Evolutionary conservation across 73 alveolate genomes (phyloP).

Genomic region (Stentor roeselii): DNA sequence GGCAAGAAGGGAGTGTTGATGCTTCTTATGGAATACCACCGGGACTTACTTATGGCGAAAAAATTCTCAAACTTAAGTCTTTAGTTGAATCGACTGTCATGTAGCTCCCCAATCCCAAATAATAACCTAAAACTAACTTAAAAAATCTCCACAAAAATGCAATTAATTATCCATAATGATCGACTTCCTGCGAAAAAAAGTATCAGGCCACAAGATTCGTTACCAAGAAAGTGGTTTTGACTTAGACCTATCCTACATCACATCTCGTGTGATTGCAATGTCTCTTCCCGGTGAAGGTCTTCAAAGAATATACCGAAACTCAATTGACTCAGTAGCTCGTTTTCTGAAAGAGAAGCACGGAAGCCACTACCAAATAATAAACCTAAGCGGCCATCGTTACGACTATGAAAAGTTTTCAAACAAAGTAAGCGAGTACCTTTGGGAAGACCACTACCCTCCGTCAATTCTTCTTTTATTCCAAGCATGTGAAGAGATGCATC

Average conservation of each 20-base stretch:
- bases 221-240: conserved; percentile 63
- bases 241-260: conserved; percentile 79
- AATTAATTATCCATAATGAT: too few species aligned
- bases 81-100: too few species aligned
- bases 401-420: conserved; percentile 22
- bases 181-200: conserved; percentile 36
- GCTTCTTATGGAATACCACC: too few species aligned
- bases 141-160: too few species aligned
- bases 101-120: too few species aligned
- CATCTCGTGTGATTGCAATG: conserved; percentile 88
- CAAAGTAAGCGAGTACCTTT: conserved; percentile 39
- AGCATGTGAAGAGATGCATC: conserved; percentile 27
- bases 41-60: too few species aligned
- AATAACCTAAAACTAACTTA: too few species aligned
- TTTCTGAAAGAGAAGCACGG: conserved; percentile 78
- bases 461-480: conserved; percentile 25
- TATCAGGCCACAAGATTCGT: conserved; percentile 53
- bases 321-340: conserved; percentile 53
- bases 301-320: conserved; percentile 75
- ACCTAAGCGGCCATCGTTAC: conserved; percentile 79
- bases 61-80: too few species aligned
- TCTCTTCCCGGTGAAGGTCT: conserved; percentile 86
- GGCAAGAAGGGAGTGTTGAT: too few species aligned
- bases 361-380: conserved; percentile 68
- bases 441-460: conserved; percentile 52